phyloP scores from a whole-genome alignment of 208 protist species.

The Acanthamoeba sp. region DNA sequence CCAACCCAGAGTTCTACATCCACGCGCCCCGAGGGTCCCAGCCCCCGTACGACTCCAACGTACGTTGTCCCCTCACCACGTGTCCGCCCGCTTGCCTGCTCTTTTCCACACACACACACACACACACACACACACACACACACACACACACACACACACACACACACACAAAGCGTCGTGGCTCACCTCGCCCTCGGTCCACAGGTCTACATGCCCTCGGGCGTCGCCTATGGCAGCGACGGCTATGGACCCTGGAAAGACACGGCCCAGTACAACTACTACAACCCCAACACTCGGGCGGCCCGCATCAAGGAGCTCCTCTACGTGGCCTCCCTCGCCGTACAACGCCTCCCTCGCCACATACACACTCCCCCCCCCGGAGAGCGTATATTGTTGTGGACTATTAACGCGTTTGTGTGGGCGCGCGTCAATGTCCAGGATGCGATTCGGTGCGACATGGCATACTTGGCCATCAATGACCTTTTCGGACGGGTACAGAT shows the following conservation, averaged over 20 bases:
- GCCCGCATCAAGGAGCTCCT: constrained; percentile 76
- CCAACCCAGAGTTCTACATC: constrained; percentile 83
- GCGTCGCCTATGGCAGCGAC: constrained; percentile 87
- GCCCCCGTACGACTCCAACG: constrained; percentile 76
- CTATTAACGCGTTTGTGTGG: too few species aligned
- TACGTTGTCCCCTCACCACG: not conserved
- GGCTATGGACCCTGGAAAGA: constrained; percentile 80
- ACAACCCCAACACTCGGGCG: constrained; percentile 26
- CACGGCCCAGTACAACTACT: constrained; percentile 90
- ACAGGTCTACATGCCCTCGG: constrained; percentile 82
- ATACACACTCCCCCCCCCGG: too few species aligned
- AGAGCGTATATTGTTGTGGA: too few species aligned
- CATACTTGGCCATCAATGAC: constrained; percentile 84
- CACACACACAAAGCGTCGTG: not conserved
- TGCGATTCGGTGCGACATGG: not conserved
- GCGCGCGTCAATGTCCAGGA: too few species aligned
- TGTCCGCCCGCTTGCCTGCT: not conserved
- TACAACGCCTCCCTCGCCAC: constrained; percentile 89
- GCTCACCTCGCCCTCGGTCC: not conserved
- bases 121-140: not conserved
- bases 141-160: too few species aligned
- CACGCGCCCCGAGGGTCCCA: constrained; percentile 48
- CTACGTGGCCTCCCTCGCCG: constrained; percentile 80
- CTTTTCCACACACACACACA: too few species aligned
- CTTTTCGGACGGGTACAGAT: constrained; percentile 78